Conservation (phyloP, 1,284 basidiomycete genomes). For the Coriolopsis trogii region DNA sequence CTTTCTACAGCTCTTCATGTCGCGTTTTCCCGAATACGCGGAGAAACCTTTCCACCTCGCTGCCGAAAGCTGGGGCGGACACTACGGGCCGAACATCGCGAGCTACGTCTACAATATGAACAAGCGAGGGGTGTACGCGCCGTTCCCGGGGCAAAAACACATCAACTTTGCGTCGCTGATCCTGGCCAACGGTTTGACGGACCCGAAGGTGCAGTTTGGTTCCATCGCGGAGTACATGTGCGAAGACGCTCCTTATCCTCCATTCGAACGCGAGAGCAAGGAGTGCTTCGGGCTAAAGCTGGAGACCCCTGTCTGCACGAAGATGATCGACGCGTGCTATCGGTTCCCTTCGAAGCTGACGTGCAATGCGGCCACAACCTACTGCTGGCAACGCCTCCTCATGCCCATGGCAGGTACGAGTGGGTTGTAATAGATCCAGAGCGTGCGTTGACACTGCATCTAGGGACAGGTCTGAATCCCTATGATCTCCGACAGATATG, state of each 20-base stretch:
- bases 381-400: conserved; percentile 63
- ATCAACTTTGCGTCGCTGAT: conserved; percentile 82
- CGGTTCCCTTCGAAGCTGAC: conserved; percentile 27
- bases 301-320: conserved; percentile 67
- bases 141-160: conserved; percentile 45
- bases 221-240: conserved; percentile 84
- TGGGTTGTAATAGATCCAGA: not conserved
- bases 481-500: conserved; percentile 86
- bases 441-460: not conserved
- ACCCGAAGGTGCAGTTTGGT: conserved; percentile 76
- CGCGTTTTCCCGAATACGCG: conserved; percentile 70
- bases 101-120: conserved; percentile 79
- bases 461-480: conserved; percentile 69
- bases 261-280: conserved; percentile 65
- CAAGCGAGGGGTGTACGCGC: conserved; percentile 48
- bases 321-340: not conserved
- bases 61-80: conserved; percentile 82
- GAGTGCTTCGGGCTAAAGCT: conserved; percentile 64
- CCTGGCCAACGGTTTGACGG: conserved; percentile 83
- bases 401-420: conserved; percentile 58
- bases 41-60: conserved; percentile 70
- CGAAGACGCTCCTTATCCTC: conserved; percentile 65
- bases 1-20: conserved; percentile 88
- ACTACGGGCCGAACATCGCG: conserved; percentile 80
- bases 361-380: conserved; percentile 65